Evolutionary conservation across 164 flowering plant species (phyloP), one percentile per base, ranked within the genome.

Genomic region (Pachysandra terminalis): DNA sequence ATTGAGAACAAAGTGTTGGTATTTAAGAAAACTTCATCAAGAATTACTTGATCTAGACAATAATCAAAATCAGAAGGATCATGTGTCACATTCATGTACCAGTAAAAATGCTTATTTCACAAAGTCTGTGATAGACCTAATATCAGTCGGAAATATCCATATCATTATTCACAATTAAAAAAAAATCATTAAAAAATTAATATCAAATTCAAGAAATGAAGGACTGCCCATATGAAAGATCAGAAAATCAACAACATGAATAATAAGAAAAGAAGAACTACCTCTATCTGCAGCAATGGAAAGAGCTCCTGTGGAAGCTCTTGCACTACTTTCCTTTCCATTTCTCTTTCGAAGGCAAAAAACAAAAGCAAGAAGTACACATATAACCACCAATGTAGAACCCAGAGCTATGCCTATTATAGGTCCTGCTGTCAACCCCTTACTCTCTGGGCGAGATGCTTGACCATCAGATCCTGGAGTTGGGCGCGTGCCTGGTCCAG

Each of bases 371-470:
- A 89, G 70, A 64, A 86, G 59, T 19, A 72, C 79, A 74, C 82
- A 61, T 8, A 78, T 27, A 68, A 66, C 75, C 45, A 80, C 72
- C 25, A 79, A 32, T 35, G 81, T 52, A 61, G 86, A 78, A 63
- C 94, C 96, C 32, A 85, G 27, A 73, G 77, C 73, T 37, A 95
- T 85, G 76, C 94, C 98, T 3, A 87, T 69, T 59, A 90, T 74
- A 56, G 84, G 56, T 59, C 93, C 96, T 53, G 73, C 67, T 68
- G 74, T 41, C 73, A 84, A 56, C 52, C 82, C 85, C 25, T 77
- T 76, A 49, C 58, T 64, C 17, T 58, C 56, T 14, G 81, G 59
- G 65, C 71, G 57, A 23, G 85, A 80, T 57, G 80, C 57, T 22
- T 58, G 66, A 15, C 70, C 72, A 40, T 71, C 74, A 71, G 88